Evolutionary conservation across 1,284 basidiomycete species (phyloP).

Genomic region (Inonotus obliquus): DNA sequence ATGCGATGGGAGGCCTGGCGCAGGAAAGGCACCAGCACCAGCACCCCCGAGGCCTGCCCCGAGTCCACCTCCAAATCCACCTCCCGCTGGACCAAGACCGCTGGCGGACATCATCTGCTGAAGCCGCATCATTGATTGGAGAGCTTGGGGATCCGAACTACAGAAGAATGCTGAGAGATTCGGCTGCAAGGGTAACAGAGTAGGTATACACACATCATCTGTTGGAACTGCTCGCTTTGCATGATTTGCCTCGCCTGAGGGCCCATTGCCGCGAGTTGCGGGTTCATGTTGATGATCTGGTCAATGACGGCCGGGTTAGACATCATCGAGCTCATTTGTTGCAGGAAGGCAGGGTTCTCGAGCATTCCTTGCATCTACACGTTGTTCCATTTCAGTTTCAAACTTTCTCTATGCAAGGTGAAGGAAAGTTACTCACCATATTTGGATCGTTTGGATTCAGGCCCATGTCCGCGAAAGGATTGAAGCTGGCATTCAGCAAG

Average conservation of each 20-base stretch:
- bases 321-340: slow-evolving; percentile 74
- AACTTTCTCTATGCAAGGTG: neutral
- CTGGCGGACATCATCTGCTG: slow-evolving; percentile 48
- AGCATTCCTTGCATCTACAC: slow-evolving; percentile 76
- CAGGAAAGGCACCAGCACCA: slow-evolving; percentile 41
- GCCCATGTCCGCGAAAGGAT: slow-evolving; percentile 85
- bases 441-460: slow-evolving; percentile 87
- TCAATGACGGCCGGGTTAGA: slow-evolving; percentile 80
- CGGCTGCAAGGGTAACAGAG: neutral
- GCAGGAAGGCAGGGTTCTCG: slow-evolving; percentile 74
- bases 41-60: slow-evolving; percentile 20
- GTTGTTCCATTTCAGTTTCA: neutral
- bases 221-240: slow-evolving; percentile 74
- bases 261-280: slow-evolving; percentile 73
- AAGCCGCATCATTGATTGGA: slow-evolving; percentile 83
- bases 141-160: slow-evolving; percentile 73
- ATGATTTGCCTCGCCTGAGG: slow-evolving; percentile 79
- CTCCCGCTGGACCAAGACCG: slow-evolving; percentile 25
- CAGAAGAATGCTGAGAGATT: neutral
- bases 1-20: slow-evolving; percentile 45
- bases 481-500: slow-evolving; percentile 66
- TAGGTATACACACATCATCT: slow-evolving; percentile 61
- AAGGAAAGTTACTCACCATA: slow-evolving; percentile 50
- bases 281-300: slow-evolving; percentile 78
- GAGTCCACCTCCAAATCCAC: neutral